A percentile compares a stretch with the other conserved stretches of the same genome.
Evolutionary conservation across 2,329 filamentous ascomycete species (phyloP).

Genomic region (Apiospora rasikravindrae): DNA sequence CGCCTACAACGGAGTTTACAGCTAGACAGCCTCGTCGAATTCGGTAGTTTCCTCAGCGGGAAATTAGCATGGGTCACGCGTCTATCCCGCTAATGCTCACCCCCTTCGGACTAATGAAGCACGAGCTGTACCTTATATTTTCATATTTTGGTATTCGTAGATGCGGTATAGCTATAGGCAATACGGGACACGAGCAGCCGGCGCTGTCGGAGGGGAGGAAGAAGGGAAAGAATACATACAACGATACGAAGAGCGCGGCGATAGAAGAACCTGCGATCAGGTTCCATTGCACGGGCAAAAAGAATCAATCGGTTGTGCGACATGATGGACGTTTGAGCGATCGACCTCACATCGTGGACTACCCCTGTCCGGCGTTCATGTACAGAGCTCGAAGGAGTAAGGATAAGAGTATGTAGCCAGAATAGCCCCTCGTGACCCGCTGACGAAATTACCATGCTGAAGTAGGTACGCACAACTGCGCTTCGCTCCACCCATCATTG

Average conservation of each 20-base stretch:
- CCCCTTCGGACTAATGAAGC: conserved; percentile 1
- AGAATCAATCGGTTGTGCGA: not conserved
- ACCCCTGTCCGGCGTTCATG: conserved; percentile 14
- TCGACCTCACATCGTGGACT: conserved; percentile 3
- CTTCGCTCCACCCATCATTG: not conserved
- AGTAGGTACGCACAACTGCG: not conserved
- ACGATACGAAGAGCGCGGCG: not conserved
- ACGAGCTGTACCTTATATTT: conserved; percentile 3
- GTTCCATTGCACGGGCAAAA: conserved; percentile 3
- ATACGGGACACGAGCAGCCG: not conserved
- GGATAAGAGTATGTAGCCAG: not conserved
- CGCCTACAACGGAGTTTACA: not conserved
- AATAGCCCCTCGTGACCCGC: not conserved
- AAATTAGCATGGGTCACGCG: conserved; percentile 12
- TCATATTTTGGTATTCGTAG: not conserved
- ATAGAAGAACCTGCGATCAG: conserved; percentile 1
- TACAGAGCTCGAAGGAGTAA: not conserved
- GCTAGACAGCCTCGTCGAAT: not conserved
- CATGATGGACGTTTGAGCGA: conserved; percentile 1
- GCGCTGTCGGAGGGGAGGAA: not conserved
- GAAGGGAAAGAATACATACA: not conserved
- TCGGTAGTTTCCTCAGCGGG: conserved; percentile 8
- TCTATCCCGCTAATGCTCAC: conserved; percentile 5
- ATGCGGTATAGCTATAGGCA: not conserved
- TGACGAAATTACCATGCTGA: conserved; percentile 11